phyloP scores from a whole-genome alignment of 179 eudicot genomes.

The Spergularia azorica region DNA sequence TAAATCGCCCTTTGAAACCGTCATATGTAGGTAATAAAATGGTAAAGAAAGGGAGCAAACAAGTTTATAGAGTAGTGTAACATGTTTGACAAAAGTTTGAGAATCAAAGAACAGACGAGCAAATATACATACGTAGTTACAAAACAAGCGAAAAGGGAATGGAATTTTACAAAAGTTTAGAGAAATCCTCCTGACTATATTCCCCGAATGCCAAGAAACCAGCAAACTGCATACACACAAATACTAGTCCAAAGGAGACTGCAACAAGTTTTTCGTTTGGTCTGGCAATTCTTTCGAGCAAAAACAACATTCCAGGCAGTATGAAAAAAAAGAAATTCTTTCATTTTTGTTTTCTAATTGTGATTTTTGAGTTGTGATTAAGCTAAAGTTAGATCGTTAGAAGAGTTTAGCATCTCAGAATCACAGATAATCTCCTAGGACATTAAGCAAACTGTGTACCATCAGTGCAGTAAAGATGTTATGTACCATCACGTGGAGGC shows the following conservation, averaged over 20 bases:
- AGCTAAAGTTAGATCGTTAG: not conserved
- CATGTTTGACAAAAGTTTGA: too few species aligned
- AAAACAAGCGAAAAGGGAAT: too few species aligned
- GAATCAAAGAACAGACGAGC: too few species aligned
- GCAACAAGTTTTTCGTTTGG: not conserved
- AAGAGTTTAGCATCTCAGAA: not conserved
- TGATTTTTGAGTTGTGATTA: not conserved
- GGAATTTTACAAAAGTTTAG: too few species aligned
- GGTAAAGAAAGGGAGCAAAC: too few species aligned
- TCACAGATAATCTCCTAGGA: not conserved
- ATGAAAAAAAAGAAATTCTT: too few species aligned
- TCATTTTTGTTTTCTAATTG: too few species aligned
- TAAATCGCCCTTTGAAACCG: too few species aligned
- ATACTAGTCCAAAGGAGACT: not conserved
- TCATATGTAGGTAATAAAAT: too few species aligned
- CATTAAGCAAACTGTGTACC: not conserved
- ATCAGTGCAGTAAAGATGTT: constrained; percentile 9
- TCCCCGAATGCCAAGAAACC: not conserved
- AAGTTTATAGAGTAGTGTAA: too few species aligned
- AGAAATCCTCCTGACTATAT: not conserved
- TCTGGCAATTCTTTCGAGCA: not conserved
- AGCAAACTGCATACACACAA: not conserved
- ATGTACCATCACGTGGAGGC: constrained; percentile 69
- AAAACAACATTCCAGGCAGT: not conserved
- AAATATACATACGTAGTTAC: too few species aligned